A percentile compares a stretch with the other conserved stretches of the same genome.
Evolutionary conservation across 768 basidiomycete genomes (phyloP).

Genomic region (Lyophyllum semitale): DNA sequence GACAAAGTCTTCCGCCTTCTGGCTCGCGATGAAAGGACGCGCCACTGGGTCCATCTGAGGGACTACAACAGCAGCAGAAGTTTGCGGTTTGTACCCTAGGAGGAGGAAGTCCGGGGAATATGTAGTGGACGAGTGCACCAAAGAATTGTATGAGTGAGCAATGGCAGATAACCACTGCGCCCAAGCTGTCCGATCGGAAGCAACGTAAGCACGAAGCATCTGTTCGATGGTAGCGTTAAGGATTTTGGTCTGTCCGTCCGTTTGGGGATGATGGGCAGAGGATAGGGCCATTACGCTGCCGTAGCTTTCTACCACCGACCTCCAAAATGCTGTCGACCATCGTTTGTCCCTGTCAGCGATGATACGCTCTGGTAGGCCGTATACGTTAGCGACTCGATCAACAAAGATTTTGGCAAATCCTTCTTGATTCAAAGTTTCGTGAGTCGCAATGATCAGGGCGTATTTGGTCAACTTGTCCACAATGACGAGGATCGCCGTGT

Average conservation of each 20-base stretch:
- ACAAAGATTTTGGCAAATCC: neutral
- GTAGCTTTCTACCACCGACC: neutral
- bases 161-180: slow-evolving; percentile 22
- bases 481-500: neutral
- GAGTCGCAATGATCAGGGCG: neutral
- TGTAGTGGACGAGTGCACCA: slow-evolving; percentile 23
- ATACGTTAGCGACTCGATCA: neutral
- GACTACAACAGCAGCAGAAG: neutral
- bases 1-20: no score
- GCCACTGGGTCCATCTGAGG: neutral
- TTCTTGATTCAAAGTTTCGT: neutral
- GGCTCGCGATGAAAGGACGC: neutral
- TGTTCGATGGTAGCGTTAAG: slow-evolving; percentile 2
- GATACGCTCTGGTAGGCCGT: no score
- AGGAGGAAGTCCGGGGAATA: slow-evolving; percentile 28
- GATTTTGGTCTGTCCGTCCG: slow-evolving; percentile 32
- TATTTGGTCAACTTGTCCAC: neutral
- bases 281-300: neutral
- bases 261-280: no score
- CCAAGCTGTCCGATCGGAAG: slow-evolving; percentile 25
- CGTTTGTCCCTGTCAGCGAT: no score
- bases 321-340: slow-evolving; percentile 4
- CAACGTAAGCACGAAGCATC: slow-evolving; percentile 29
- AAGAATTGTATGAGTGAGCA: slow-evolving; percentile 31
- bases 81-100: slow-evolving; percentile 27